These are phyloP conservation scores for Cladobotryum mycophilum DNA, from an alignment of 2,329 filamentous ascomycete genomes.

Conservation along the genomic window DNA sequence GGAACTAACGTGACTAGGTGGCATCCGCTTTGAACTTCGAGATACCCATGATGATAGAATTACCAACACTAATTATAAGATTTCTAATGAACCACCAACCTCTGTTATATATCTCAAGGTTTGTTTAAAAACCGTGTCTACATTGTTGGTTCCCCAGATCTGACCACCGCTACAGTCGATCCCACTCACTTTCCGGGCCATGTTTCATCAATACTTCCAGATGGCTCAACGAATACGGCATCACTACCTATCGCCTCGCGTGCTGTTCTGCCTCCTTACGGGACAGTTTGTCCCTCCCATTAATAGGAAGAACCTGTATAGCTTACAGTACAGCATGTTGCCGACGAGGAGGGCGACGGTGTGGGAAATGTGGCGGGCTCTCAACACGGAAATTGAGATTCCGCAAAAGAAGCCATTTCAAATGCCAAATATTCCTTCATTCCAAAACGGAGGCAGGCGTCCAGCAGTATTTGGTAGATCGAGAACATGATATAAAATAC, in stretches of 20 bases:
- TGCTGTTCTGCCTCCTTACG: conserved; percentile 80
- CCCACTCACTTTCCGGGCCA: conserved; percentile 81
- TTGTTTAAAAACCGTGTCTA: conserved; percentile 14
- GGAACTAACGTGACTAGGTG: conserved; percentile 28
- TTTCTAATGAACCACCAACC: conserved; percentile 50
- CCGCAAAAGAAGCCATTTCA: conserved; percentile 39
- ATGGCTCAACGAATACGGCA: conserved; percentile 87
- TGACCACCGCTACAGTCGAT: conserved; percentile 55
- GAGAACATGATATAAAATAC: conserved; percentile 10
- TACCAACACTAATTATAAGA: conserved; percentile 31
- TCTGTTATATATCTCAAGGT: conserved; percentile 87
- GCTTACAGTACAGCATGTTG: conserved; percentile 95
- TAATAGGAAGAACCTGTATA: conserved; percentile 89
- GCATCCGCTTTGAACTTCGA: conserved; percentile 84
- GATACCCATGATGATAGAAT: conserved; percentile 55
- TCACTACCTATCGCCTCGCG: conserved; percentile 86
- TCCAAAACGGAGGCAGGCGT: conserved; percentile 27
- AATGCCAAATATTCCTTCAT: conserved; percentile 27
- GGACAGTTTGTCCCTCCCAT: conserved; percentile 94
- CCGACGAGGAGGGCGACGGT: conserved; percentile 75
- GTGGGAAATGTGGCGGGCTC: conserved; percentile 74
- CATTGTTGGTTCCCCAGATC: conserved; percentile 1
- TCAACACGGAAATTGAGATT: conserved; percentile 44
- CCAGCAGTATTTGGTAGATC: conserved; percentile 23
- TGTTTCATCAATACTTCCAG: conserved; percentile 97